Evolutionary conservation across 306 rosid genomes (phyloP), one percentile per base, ranked within the genome.

Genomic region (Citrullus amarus): DNA sequence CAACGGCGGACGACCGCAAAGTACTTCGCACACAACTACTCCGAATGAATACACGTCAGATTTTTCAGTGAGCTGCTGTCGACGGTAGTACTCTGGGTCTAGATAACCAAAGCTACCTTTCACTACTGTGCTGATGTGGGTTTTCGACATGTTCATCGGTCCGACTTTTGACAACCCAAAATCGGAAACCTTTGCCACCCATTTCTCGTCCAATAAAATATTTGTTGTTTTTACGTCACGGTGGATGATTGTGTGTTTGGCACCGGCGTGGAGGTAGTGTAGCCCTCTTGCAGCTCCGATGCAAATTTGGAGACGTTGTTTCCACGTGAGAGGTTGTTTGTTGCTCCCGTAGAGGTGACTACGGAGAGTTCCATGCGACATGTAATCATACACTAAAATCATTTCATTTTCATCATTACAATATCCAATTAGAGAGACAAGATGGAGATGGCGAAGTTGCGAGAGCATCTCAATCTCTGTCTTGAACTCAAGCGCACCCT

Each of bases 401-500:
- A 55, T 55, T 55, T 55, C 59, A 7, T 55, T 18, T 5, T 1
- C 59, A 55, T 55, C 59, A 6, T 55, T 55, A 18, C 59, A 55
- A 18, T 1, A 55, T 2, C 59, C 59, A 0, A 55, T 55, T 18
- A 55, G 59, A 10, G 59, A 55, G 10, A 55, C 59, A 0, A 55
- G 59, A 55, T 55, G 59, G 25, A 55, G 59, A 55, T 55, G 59
- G 10, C 59, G 59, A 8, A 55, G 59, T 18, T 55, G 59, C 3
- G 59, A 55, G 1, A 55, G 59, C 25, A 22, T 59, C 34, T 59
- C 34, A 36, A 59, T 59, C 36, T 59, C 72, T 38, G 72, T 66
- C 11, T 38, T 36, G 80, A 85, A 85, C 78, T 85, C 75, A 2
- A 3, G 59, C 0, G 63, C 80, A 0, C 85, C 88, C 2, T 85